A percentile compares a stretch with the other conserved stretches of the same genome.
Evolutionary conservation across 371 early-diverging fungal genomes (phyloP).

Genomic region (Saksenaea oblongispora): DNA sequence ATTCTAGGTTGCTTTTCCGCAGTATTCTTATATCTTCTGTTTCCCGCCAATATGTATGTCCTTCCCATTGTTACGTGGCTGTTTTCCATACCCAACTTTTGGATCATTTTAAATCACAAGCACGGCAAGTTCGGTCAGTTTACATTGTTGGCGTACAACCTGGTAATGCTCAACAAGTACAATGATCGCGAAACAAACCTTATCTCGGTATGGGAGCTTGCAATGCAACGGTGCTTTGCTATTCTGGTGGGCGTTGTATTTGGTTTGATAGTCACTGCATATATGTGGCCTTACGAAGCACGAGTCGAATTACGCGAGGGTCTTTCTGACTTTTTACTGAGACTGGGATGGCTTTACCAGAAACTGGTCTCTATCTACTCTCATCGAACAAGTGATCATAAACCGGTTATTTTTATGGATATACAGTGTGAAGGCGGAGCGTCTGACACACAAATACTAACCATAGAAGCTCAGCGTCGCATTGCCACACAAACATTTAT

Average conservation of each 20-base stretch:
- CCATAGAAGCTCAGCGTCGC: slow-evolving; percentile 22
- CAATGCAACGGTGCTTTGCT: slow-evolving; percentile 65
- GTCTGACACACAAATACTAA: slow-evolving; percentile 19
- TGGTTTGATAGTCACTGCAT: slow-evolving; percentile 69
- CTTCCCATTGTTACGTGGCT: slow-evolving; percentile 65
- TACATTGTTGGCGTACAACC: slow-evolving; percentile 73
- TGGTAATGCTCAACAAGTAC: slow-evolving; percentile 77
- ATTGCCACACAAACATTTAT: slow-evolving; percentile 51
- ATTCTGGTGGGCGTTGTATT: slow-evolving; percentile 73
- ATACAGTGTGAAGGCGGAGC: slow-evolving; percentile 3
- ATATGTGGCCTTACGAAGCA: slow-evolving; percentile 86
- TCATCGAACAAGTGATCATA: slow-evolving; percentile 29
- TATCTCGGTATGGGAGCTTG: slow-evolving; percentile 59
- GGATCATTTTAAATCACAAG: slow-evolving; percentile 64
- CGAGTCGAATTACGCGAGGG: slow-evolving; percentile 79
- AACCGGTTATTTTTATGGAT: not conserved
- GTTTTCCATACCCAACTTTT: slow-evolving; percentile 73
- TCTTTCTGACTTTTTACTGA: slow-evolving; percentile 63
- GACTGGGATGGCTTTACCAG: slow-evolving; percentile 69
- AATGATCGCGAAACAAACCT: slow-evolving; percentile 66
- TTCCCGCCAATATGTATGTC: slow-evolving; percentile 52
- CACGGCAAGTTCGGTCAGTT: slow-evolving; percentile 83
- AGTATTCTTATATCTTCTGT: slow-evolving; percentile 56
- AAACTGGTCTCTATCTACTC: slow-evolving; percentile 68
- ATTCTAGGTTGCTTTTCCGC: slow-evolving; percentile 67